Conservation (phyloP, 257 asterid genomes). For the Gynochthodes officinalis region DNA sequence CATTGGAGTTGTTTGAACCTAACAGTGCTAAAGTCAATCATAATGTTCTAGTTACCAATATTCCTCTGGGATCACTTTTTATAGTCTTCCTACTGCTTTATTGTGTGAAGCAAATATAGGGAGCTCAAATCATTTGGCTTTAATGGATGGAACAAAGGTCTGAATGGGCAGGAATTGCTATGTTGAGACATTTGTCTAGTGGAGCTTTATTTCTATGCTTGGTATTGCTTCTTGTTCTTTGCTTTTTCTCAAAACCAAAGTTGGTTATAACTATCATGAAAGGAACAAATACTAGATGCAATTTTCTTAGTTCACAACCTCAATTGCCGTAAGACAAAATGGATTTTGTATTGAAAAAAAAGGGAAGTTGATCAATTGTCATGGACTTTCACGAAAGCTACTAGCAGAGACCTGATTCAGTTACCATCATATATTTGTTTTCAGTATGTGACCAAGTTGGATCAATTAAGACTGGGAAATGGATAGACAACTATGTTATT, state of each 20-base stretch:
- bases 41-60: constrained; percentile 60
- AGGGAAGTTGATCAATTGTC: too few relatives aligned
- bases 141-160: constrained; percentile 41
- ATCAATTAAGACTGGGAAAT: constrained; percentile 56
- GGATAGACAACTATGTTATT: constrained; percentile 43
- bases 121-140: too few relatives aligned
- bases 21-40: constrained; percentile 64
- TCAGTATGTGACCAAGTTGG: constrained; percentile 70
- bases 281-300: constrained; percentile 26
- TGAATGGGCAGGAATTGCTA: constrained; percentile 63
- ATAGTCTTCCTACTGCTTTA: constrained; percentile 56
- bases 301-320: background rate
- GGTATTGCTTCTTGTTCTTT: constrained; percentile 46
- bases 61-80: constrained; percentile 67
- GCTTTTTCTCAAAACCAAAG: constrained; percentile 50
- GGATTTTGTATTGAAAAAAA: background rate
- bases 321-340: background rate
- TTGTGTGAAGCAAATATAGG: constrained; percentile 50
- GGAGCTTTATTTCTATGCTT: constrained; percentile 54
- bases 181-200: constrained; percentile 46
- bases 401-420: constrained; percentile 56
- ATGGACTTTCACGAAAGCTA: constrained; percentile 51
- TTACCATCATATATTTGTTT: constrained; percentile 50
- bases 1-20: constrained; percentile 64
- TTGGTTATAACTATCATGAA: constrained; percentile 34